Conservation (phyloP, 1,139 yeast genomes). For the Kazachstania sp. region DNA sequence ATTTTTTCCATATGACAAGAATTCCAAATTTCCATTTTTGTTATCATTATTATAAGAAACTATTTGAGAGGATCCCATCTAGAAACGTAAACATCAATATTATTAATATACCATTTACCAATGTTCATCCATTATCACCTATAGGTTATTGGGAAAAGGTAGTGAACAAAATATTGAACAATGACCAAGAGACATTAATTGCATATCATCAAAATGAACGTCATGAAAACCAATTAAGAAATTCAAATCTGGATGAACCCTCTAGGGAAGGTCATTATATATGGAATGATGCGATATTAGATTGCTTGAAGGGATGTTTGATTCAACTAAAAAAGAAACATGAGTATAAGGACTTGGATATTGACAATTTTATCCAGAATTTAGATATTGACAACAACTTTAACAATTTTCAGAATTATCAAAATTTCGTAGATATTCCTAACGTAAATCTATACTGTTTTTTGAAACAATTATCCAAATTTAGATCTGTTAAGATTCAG, state of each 20-base stretch:
- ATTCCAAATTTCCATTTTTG: constrained; percentile 27
- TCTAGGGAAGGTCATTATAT: constrained; percentile 8
- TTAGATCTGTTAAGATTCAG: constrained; percentile 30
- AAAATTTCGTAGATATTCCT: constrained; percentile 27
- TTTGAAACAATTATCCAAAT: constrained; percentile 25
- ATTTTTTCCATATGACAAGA: constrained; percentile 17
- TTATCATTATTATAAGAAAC: constrained; percentile 23
- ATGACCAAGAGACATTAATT: constrained; percentile 24
- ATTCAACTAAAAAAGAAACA: constrained; percentile 3
- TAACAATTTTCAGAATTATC: constrained; percentile 23
- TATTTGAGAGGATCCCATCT: constrained; percentile 29
- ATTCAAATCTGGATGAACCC: constrained; percentile 4
- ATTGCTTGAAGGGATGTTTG: constrained; percentile 14
- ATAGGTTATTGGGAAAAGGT: constrained; percentile 20
- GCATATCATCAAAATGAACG: constrained; percentile 6
- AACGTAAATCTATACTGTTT: constrained; percentile 30
- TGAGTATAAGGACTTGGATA: constrained; percentile 6
- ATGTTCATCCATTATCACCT: constrained; percentile 28
- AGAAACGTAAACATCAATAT: constrained; percentile 23
- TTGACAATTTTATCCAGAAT: constrained; percentile 9
- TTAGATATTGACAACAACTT: constrained; percentile 15
- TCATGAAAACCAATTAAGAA: background rate
- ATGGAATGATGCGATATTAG: constrained; percentile 21
- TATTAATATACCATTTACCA: constrained; percentile 29
- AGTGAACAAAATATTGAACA: constrained; percentile 8